Base-by-base conservation (phyloP, 805 yeast species). In the Nakazawaea wyomingensis region DNA sequence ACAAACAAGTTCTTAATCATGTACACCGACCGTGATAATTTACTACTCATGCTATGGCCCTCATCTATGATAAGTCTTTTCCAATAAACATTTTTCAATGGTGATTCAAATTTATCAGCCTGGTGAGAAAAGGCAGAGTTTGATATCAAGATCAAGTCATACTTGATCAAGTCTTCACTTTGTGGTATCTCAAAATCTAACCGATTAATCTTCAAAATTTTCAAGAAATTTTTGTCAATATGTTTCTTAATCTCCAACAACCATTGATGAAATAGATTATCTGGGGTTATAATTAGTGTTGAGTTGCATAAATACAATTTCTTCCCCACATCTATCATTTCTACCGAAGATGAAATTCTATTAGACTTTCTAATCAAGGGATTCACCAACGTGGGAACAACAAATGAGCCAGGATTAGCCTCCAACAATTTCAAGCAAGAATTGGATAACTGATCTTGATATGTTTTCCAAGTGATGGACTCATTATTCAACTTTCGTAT, bases 1-100 rank as follows among this genome's bases (percentile, higher is more conserved):
- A 75, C 74, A 37, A 60, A 56, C 36, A 83, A 53, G 18, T 64
- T 60, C 27, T 65, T 66, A 16, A 85, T 78, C 27, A 77, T 54
- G 7, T 59, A 53, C 6, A 76, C 80, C 0, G 76, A 68, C 39
- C 74, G 64, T 0, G 85, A 69, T 1, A 68, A 56, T 43, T 69
- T 71, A 6, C 81, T 69, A 46, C 67, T 70, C 74, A 82, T 70
- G 21, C 80, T 70, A 55, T 82, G 89, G 0, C 89, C 89, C 56
- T 82, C 90, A 56, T 82, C 90, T n/a, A 83, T 76, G 14, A 83
- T 79, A 24, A 82, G 60, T 18, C 89, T 54, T 53, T 82, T 82
- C 88, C 89, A 82, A 49, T 71, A 76, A 1, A 81, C 57, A 10
- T 56, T 51, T 29, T 60, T 55, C 9, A 82, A 53, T 1, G 70